These are phyloP conservation scores for Dipteronia sinensis DNA, from an alignment of 345 rosid species.

Conservation along the genomic window DNA sequence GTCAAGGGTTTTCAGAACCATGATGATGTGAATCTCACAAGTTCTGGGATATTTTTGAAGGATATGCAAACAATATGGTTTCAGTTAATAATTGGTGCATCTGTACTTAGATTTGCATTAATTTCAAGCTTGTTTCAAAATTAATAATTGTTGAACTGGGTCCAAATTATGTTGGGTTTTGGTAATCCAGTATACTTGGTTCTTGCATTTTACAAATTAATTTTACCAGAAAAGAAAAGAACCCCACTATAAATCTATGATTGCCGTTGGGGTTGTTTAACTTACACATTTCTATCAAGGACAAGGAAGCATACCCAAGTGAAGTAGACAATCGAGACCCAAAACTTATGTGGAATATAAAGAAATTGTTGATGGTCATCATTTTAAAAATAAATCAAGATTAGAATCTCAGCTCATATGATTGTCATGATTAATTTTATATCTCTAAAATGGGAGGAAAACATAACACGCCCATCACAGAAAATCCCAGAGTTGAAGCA, in stretches of 20 bases:
- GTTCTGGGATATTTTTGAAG: slow-evolving; percentile 20
- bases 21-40: slow-evolving; percentile 17
- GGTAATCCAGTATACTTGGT: not conserved
- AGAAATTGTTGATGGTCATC: not conserved
- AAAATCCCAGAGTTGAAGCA: slow-evolving; percentile 12
- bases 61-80: slow-evolving; percentile 14
- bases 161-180: not conserved
- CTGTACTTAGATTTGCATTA: slow-evolving; percentile 20
- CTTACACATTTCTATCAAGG: no score
- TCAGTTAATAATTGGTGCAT: slow-evolving; percentile 15
- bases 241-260: no score
- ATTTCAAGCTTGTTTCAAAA: slow-evolving; percentile 6
- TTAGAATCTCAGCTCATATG: slow-evolving; percentile 1
- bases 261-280: no score
- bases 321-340: not conserved
- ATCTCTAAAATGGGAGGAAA: not conserved
- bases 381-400: not conserved
- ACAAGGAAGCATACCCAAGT: not conserved
- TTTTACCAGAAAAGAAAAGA: no score
- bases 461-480: not conserved
- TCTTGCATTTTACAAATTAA: not conserved
- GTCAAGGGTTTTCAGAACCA: not conserved
- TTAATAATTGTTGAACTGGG: not conserved
- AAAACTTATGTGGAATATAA: not conserved
- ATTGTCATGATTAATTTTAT: slow-evolving; percentile 26